Conservation (phyloP, 1,284 basidiomycete species). For the Moesziomyces parantarcticus region DNA sequence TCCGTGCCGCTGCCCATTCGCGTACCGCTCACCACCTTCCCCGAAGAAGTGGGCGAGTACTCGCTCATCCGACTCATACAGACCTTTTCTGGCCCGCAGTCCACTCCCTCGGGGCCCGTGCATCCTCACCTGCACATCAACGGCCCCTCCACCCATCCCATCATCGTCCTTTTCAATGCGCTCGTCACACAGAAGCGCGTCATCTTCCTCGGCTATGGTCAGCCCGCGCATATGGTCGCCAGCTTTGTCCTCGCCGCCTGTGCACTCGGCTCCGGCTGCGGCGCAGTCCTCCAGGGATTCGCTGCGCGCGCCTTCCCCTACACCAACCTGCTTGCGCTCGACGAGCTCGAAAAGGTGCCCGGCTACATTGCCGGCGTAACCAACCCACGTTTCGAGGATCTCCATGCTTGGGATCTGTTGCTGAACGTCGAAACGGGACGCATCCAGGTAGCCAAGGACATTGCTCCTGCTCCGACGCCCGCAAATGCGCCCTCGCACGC, state of each 20-base stretch:
- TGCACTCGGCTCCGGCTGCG: slow-evolving; percentile 88
- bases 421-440: slow-evolving; percentile 87
- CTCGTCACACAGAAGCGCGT: slow-evolving; percentile 91
- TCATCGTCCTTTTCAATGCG: slow-evolving; percentile 94
- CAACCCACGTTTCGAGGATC: slow-evolving; percentile 91
- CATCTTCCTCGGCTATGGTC: slow-evolving; percentile 89
- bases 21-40: slow-evolving; percentile 57
- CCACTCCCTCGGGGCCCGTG: slow-evolving; percentile 75
- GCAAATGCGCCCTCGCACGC: slow-evolving; percentile 13
- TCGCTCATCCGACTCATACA: slow-evolving; percentile 90
- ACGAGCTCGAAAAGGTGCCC: slow-evolving; percentile 86
- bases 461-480: slow-evolving; percentile 70
- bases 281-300: slow-evolving; percentile 80
- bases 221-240: slow-evolving; percentile 80
- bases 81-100: slow-evolving; percentile 78
- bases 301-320: slow-evolving; percentile 92
- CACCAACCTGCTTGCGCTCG: slow-evolving; percentile 85
- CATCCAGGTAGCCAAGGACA: slow-evolving; percentile 86
- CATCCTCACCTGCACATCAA: slow-evolving; percentile 93
- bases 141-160: slow-evolving; percentile 87
- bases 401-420: slow-evolving; percentile 88
- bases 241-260: slow-evolving; percentile 91
- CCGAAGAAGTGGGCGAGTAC: slow-evolving; percentile 97
- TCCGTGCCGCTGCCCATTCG: slow-evolving; percentile 49
- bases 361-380: slow-evolving; percentile 96